Conservation (phyloP, 345 rosid species). For the Heritiera fomes region DNA sequence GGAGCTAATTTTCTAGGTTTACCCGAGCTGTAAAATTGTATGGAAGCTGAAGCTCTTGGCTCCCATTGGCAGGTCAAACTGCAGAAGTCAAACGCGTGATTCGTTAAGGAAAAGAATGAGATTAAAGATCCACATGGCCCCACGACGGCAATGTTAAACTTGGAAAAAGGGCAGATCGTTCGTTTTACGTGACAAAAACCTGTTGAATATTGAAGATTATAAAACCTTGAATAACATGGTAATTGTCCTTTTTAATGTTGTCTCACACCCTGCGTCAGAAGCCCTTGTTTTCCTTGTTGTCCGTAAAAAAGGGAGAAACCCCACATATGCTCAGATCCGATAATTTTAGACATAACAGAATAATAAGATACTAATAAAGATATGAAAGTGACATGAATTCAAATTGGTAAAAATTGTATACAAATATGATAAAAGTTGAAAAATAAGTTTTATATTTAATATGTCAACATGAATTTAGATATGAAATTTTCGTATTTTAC, state of each 20-base stretch:
- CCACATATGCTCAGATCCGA: background rate
- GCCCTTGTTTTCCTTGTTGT: background rate
- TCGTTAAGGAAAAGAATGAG: conserved; percentile 26
- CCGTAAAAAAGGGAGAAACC: background rate
- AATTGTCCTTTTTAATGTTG: background rate
- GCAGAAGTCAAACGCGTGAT: conserved; percentile 32
- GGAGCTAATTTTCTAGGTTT: background rate
- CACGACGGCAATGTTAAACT: background rate
- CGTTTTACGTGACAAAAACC: background rate
- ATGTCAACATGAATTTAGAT: too few species aligned
- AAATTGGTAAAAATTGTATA: too few species aligned
- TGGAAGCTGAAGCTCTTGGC: background rate
- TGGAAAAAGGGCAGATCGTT: background rate
- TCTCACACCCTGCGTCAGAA: background rate
- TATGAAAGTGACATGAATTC: too few species aligned
- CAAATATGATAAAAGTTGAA: too few species aligned
- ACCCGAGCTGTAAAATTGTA: background rate
- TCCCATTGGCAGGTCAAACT: background rate
- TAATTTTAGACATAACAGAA: too few species aligned
- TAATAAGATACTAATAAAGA: too few species aligned
- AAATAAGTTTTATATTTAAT: too few species aligned
- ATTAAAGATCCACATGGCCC: background rate
- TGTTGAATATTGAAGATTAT: background rate
- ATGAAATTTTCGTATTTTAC: too few species aligned
- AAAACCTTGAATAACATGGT: conserved; percentile 1